Evolutionary conservation across 345 rosid genomes (phyloP), one percentile per base, ranked within the genome.

Genomic region (Acer negundo): DNA sequence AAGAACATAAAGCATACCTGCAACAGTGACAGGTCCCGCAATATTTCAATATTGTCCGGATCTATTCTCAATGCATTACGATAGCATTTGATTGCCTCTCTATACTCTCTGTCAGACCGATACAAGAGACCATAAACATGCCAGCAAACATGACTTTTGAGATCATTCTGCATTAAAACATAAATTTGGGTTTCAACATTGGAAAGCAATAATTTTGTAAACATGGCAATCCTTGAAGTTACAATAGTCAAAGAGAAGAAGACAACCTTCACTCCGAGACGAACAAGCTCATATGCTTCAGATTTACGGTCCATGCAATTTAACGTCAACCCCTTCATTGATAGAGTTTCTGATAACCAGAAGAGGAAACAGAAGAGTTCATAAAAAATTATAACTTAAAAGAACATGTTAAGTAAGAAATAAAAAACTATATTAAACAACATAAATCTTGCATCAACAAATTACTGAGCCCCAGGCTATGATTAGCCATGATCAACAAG

Each of bases 121-220:
- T 93, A 94, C 69, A 94, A 90, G 71, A 94, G 98, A 80, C 99
- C 99, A 87, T 89, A 90, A 47, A 94, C 99, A 86, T 97, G 99
- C 99, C 99, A 97, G 89, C 99, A 97, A 81, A 94, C 99, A 86
- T 97, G 99, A 85, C 99, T 97, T 86, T 93, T 94, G 69, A 97
- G 87, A 78, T 97, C 99, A 91, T 94, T 94, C 99, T 97, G 93
- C 90, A 88, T 46, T 31, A 80, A 73, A 62, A 78, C 62, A 70
- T 35, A 80, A 75, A 81, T 44, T 64, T 15, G 81, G 64, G 62
- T 62, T 31, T 35, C 62, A 49, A 31, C 10, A 74, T 74, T 49
- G 72, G 56, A 78, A 47, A 20, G 72, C 38, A 72, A 69, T 44
- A 24, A 61, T 46, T 70, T 77, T 62, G 77, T 65, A 53, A 65